A percentile compares a stretch with the other conserved stretches of the same genome.
Evolutionary conservation across 1,139 yeast genomes (phyloP).

Genomic region (Tardiomyces blankii): DNA sequence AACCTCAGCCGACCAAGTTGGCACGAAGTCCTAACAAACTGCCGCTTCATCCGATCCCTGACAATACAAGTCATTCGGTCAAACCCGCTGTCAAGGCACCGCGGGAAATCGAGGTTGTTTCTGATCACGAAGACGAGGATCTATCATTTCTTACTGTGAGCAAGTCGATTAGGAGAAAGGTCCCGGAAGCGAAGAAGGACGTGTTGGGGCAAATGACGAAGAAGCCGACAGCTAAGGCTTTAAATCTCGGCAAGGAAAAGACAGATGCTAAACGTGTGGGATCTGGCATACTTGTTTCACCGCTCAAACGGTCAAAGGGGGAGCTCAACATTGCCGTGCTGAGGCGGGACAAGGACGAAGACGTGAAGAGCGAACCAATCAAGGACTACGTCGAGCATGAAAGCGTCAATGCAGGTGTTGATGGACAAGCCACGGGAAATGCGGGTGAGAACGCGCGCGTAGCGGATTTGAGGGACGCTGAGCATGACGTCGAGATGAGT

Average conservation of each 20-base stretch:
- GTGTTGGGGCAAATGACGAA: conserved; percentile 8
- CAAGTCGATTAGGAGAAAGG: conserved; percentile 16
- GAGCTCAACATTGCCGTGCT: conserved; percentile 9
- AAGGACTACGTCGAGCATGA: too few species aligned
- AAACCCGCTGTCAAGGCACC: not conserved
- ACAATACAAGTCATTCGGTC: not conserved
- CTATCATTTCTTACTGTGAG: conserved; percentile 23
- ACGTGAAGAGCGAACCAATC: too few species aligned
- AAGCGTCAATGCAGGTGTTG: too few species aligned
- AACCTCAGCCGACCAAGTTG: too few species aligned
- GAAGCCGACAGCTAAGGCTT: conserved; percentile 6
- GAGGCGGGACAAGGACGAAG: not conserved
- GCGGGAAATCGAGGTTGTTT: not conserved
- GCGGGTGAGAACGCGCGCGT: too few species aligned
- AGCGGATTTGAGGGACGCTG: too few species aligned
- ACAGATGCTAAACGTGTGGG: conserved; percentile 7
- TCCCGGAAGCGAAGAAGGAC: conserved; percentile 7
- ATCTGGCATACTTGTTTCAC: conserved; percentile 1
- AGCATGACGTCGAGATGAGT: too few species aligned
- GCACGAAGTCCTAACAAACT: too few species aligned
- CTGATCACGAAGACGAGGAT: conserved; percentile 15
- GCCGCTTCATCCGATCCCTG: too few species aligned
- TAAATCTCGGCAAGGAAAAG: conserved; percentile 6
- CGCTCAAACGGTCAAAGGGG: conserved; percentile 7
- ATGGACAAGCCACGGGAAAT: too few species aligned